A percentile compares a stretch with the other conserved stretches of the same genome.
These are phyloP conservation scores for Dryas octopetala DNA, from an alignment of 306 rosid species.

Conservation along the genomic window DNA sequence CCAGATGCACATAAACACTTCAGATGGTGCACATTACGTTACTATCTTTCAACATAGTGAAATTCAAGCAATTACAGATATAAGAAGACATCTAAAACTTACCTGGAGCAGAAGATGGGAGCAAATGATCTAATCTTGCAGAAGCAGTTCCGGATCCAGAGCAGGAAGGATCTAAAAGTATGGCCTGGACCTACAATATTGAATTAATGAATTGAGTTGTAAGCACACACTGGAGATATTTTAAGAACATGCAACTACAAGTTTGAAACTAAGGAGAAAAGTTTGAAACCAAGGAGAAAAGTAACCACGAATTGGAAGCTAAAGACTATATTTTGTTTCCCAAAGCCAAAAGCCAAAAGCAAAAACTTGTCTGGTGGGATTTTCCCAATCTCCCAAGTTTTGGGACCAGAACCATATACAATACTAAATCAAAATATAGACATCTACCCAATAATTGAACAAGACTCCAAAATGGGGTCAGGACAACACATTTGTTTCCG, in stretches of 20 bases:
- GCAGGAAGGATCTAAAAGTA: slow-evolving; percentile 94
- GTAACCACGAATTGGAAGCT: background rate
- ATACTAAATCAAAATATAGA: no score
- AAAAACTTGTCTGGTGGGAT: no score
- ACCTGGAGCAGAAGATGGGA: slow-evolving; percentile 81
- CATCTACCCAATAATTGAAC: no score
- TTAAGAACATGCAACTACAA: background rate
- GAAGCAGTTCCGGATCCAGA: slow-evolving; percentile 88
- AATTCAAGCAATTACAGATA: background rate
- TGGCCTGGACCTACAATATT: slow-evolving; percentile 58
- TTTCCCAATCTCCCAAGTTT: no score
- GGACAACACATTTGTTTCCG: no score
- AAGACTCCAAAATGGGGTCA: no score
- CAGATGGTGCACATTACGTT: background rate
- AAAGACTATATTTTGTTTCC: background rate
- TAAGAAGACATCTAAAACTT: slow-evolving; percentile 1
- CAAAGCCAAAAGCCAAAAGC: no score
- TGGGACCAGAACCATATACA: no score
- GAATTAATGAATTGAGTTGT: slow-evolving; percentile 22
- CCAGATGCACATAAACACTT: background rate
- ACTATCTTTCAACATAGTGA: background rate
- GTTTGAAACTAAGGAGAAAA: slow-evolving; percentile 1
- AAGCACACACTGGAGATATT: background rate
- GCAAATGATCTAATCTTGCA: slow-evolving; percentile 79
- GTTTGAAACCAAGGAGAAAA: background rate